These are phyloP conservation scores for Pythium oligandrum DNA, from an alignment of 352 stramenopile genomes.

Conservation along the genomic window DNA sequence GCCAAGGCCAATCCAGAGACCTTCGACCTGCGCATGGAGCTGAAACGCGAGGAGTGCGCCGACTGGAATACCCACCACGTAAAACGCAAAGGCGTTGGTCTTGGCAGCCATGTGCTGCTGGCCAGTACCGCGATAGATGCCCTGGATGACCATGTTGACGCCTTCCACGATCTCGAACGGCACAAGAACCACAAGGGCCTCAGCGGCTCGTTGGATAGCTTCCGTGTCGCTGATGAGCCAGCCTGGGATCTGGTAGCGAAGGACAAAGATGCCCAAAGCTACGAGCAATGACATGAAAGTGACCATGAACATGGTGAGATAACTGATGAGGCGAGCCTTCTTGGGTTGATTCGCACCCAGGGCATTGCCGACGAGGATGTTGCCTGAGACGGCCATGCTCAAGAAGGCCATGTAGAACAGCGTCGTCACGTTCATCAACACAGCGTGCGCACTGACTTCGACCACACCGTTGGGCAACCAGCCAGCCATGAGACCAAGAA, in stretches of 20 bases:
- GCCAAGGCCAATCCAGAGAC: constrained; percentile 78
- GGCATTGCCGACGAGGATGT: constrained; percentile 75
- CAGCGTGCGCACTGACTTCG: constrained; percentile 63
- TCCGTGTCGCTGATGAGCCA: constrained; percentile 52
- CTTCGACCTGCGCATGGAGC: constrained; percentile 43
- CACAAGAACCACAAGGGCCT: constrained; percentile 62
- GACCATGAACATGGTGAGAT: constrained; percentile 37
- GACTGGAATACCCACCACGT: constrained; percentile 72
- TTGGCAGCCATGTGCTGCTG: constrained; percentile 60
- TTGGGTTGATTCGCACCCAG: constrained; percentile 67
- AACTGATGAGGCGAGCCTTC: constrained; percentile 54
- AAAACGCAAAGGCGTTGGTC: constrained; percentile 77
- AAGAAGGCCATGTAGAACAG: constrained; percentile 71
- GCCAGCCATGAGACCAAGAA: constrained; percentile 61
- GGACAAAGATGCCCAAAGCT: constrained; percentile 26
- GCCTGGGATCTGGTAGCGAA: constrained; percentile 43
- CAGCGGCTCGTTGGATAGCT: constrained; percentile 37
- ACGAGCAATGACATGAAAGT: constrained; percentile 38
- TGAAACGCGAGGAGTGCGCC: constrained; percentile 56
- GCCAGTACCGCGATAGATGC: constrained; percentile 64
- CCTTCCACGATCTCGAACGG: constrained; percentile 67
- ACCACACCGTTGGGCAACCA: constrained; percentile 66
- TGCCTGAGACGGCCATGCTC: constrained; percentile 55
- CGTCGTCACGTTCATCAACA: constrained; percentile 65
- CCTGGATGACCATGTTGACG: constrained; percentile 62